Percentiles rank a stretch among this genome's conserved stretches.
These are phyloP conservation scores for Globisporangium megalacanthum DNA, from an alignment of 352 stramenopile genomes.

Conservation along the genomic window DNA sequence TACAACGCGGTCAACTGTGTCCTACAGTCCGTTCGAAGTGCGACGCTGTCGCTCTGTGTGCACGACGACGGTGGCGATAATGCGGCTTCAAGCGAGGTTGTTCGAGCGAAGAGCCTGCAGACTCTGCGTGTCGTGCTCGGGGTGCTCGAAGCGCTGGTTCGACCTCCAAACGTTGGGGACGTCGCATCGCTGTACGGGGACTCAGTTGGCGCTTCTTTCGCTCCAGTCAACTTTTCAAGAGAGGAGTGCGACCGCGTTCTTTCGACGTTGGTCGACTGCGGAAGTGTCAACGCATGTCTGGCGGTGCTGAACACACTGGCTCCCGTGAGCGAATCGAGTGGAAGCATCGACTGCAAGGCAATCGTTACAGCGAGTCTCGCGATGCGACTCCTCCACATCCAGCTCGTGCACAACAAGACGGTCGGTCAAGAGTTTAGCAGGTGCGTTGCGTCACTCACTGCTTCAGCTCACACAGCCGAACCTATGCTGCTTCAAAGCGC, in stretches of 20 bases:
- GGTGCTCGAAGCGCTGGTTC: conserved; percentile 22
- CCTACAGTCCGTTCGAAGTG: conserved; percentile 45
- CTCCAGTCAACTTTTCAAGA: conserved; percentile 4
- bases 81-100: conserved; percentile 3
- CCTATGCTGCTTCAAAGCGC: no score
- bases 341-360: background rate
- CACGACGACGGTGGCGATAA: background rate
- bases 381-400: conserved; percentile 11
- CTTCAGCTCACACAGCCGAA: no score
- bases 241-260: conserved; percentile 25
- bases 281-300: conserved; percentile 30
- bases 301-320: conserved; percentile 31
- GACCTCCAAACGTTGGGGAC: background rate
- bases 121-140: conserved; percentile 17
- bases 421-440: conserved; percentile 6
- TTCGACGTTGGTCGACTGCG: conserved; percentile 34
- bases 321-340: background rate
- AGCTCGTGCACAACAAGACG: conserved; percentile 3
- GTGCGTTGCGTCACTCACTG: background rate
- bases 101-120: conserved; percentile 20
- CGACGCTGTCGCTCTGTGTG: conserved; percentile 35
- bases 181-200: background rate
- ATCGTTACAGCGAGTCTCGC: background rate
- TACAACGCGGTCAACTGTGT: conserved; percentile 49
- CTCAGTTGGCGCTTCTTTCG: background rate